A percentile compares a stretch with the other conserved stretches of the same genome.
Evolutionary conservation across 805 yeast species (phyloP).

Genomic region (Metschnikowia kofuensis): DNA sequence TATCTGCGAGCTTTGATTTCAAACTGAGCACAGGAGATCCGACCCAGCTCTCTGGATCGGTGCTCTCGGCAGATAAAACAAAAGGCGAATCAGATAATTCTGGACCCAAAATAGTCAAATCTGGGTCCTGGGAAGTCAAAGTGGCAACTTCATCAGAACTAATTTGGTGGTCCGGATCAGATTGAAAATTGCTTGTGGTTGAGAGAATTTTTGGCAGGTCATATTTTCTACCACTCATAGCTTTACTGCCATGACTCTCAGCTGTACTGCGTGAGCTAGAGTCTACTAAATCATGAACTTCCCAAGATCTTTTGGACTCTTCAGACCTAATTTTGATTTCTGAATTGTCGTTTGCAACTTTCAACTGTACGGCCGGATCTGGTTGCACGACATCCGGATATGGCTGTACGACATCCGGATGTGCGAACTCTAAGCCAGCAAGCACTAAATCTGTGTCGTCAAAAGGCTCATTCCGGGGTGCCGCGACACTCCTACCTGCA

Average conservation of each 20-base stretch:
- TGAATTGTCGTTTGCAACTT: not conserved
- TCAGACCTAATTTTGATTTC: not conserved
- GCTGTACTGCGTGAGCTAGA: no score
- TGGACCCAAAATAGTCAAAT: not conserved
- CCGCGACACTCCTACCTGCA: not conserved
- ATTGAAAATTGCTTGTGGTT: no score
- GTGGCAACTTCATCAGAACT: no score
- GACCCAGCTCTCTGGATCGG: not conserved
- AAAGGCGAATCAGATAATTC: not conserved
- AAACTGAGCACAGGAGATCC: not conserved
- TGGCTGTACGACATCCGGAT: no score
- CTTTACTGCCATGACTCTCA: no score
- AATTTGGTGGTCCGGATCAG: no score
- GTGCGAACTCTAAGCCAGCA: not conserved
- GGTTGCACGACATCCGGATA: not conserved
- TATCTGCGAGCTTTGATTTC: not conserved
- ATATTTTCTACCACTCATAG: no score
- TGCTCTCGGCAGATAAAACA: not conserved
- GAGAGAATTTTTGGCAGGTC: no score
- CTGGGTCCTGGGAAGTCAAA: no score
- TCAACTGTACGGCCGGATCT: not conserved
- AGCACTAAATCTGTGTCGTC: not conserved
- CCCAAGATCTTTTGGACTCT: not conserved
- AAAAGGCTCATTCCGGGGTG: not conserved
- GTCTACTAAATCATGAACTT: no score